These are phyloP conservation scores for Physcomitrellopsis africana DNA, from an alignment of 225 moss, liverwort and hornwort genomes.

Conservation along the genomic window DNA sequence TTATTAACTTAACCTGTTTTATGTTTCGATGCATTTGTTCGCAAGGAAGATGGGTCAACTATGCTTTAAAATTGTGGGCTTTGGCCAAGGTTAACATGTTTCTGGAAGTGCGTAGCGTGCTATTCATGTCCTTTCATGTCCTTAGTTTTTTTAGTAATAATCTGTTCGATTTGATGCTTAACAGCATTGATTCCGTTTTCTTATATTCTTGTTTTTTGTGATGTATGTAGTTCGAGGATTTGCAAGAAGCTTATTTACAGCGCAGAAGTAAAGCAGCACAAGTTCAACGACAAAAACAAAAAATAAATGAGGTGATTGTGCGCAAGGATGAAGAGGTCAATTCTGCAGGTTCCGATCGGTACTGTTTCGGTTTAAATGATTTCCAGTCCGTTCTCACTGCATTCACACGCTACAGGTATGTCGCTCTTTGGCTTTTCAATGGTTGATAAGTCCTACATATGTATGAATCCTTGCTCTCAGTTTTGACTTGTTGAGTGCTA, in stretches of 20 bases:
- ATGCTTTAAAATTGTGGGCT: not conserved
- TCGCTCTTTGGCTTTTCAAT: not conserved
- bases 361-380: slow-evolving; percentile 74
- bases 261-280: slow-evolving; percentile 72
- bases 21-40: not conserved
- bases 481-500: not conserved
- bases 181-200: not conserved
- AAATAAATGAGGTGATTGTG: slow-evolving; percentile 47
- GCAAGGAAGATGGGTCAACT: not conserved
- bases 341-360: slow-evolving; percentile 53
- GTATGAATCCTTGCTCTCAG: not conserved
- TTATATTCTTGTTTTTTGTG: slow-evolving; percentile 31
- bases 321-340: slow-evolving; percentile 46
- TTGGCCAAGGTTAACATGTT: not conserved
- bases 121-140: not conserved
- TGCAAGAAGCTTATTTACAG: slow-evolving; percentile 94
- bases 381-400: slow-evolving; percentile 92
- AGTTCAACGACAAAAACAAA: slow-evolving; percentile 53
- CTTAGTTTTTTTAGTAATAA: not conserved
- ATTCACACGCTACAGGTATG: slow-evolving; percentile 93
- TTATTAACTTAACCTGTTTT: not conserved
- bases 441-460: not conserved
- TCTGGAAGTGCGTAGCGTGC: not conserved
- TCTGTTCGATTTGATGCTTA: not conserved
- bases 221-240: slow-evolving; percentile 75